These are phyloP conservation scores for Zygosaccharomyces pseudobailii DNA, from an alignment of 1,139 yeast genomes.

Conservation along the genomic window DNA sequence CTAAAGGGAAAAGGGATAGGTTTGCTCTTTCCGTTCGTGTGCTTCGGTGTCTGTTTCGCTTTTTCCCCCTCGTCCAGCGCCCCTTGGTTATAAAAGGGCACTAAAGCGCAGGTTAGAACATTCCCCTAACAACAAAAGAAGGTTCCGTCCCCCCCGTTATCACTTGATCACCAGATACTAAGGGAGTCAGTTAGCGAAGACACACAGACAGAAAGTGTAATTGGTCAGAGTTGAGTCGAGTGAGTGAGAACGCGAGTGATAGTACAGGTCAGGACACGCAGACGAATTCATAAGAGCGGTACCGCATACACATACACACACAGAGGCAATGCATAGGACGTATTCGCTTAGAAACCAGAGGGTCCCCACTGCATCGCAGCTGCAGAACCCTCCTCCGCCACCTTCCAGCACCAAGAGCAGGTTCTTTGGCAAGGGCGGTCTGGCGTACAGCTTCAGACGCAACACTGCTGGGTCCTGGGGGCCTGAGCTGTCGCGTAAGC, in stretches of 20 bases:
- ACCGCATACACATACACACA: too few species aligned
- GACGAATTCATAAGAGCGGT: too few species aligned
- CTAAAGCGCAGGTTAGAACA: neutral
- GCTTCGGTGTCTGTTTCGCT: neutral
- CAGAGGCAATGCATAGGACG: slow-evolving; percentile 83
- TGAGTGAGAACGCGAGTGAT: too few species aligned
- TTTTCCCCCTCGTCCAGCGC: neutral
- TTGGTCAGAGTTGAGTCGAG: too few species aligned
- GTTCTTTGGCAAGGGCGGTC: slow-evolving; percentile 87
- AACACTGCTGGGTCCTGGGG: slow-evolving; percentile 91
- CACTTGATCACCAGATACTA: neutral
- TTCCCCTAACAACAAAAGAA: neutral
- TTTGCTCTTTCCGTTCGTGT: slow-evolving; percentile 2
- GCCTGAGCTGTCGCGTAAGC: slow-evolving; percentile 89
- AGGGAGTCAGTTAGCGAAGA: too few species aligned
- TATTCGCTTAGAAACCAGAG: slow-evolving; percentile 91
- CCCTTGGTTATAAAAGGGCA: neutral
- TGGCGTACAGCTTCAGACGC: slow-evolving; percentile 77
- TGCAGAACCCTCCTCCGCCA: slow-evolving; percentile 94
- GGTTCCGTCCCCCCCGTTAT: neutral
- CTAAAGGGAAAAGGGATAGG: slow-evolving; percentile 4
- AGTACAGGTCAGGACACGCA: too few species aligned
- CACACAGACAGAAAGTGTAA: too few species aligned
- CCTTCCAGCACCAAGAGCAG: slow-evolving; percentile 81
- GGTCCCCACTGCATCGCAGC: slow-evolving; percentile 95